These are phyloP conservation scores for Steccherinum ochraceum DNA, from an alignment of 768 basidiomycete genomes.

Conservation along the genomic window DNA sequence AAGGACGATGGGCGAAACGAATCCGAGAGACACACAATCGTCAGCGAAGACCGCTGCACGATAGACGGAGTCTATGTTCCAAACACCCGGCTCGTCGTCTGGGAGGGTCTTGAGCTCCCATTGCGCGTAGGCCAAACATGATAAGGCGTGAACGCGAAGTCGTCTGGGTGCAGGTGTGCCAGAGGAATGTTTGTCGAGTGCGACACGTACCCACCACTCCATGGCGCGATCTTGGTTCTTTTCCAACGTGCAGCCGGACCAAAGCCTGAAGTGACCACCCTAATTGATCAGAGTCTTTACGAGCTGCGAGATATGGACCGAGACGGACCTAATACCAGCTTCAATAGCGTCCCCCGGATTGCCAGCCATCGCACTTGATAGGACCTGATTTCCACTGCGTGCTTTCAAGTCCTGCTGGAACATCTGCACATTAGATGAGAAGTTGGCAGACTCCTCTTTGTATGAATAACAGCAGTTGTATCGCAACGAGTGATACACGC, in stretches of 20 bases:
- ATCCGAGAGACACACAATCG: slow-evolving; percentile 4
- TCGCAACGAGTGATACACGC: too few relatives aligned
- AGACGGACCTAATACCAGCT: not conserved
- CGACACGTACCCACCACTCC: not conserved
- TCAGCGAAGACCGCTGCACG: slow-evolving; percentile 8
- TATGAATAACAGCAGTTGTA: too few relatives aligned
- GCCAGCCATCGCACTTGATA: not conserved
- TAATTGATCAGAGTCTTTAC: not conserved
- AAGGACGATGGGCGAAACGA: slow-evolving; percentile 8
- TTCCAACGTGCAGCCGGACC: too few relatives aligned
- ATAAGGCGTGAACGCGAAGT: not conserved
- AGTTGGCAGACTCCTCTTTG: too few relatives aligned
- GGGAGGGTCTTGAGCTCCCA: not conserved
- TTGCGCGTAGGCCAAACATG: not conserved
- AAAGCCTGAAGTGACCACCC: too few relatives aligned
- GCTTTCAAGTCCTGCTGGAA: too few relatives aligned
- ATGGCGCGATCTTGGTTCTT: not conserved
- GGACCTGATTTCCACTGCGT: too few relatives aligned
- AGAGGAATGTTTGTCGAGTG: not conserved
- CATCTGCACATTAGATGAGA: too few relatives aligned
- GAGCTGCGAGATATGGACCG: not conserved
- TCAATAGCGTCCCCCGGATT: not conserved
- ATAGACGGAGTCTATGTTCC: slow-evolving; percentile 5
- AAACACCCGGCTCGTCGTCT: not conserved
- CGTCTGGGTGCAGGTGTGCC: not conserved